phyloP scores from a whole-genome alignment of 257 asterid genomes.

The Solanum peruvianum region DNA sequence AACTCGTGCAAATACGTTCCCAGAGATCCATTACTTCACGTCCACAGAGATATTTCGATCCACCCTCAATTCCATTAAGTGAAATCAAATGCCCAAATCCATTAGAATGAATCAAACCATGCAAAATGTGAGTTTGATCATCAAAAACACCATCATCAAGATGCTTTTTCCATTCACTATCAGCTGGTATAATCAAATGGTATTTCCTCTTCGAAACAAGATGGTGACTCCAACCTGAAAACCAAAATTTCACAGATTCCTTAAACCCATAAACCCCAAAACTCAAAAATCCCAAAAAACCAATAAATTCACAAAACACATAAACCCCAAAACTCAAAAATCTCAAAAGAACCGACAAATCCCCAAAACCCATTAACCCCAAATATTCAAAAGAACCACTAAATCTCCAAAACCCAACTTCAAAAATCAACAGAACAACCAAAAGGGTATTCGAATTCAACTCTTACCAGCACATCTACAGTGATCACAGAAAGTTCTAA shows the following conservation, averaged over 20 bases:
- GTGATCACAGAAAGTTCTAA: conserved; percentile 53
- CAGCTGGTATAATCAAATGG: conserved; percentile 70
- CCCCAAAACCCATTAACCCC: not conserved
- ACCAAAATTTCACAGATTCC: not conserved
- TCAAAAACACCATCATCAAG: conserved; percentile 45
- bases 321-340: not conserved
- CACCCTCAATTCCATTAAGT: conserved; percentile 82
- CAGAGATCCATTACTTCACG: conserved; percentile 77
- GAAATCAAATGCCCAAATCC: conserved; percentile 82
- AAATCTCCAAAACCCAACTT: not conserved
- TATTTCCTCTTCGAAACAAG: conserved; percentile 75
- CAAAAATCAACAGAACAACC: not conserved
- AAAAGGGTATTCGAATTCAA: not conserved
- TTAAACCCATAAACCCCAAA: not conserved
- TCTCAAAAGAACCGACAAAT: not conserved
- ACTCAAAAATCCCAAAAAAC: not conserved
- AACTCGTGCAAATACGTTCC: conserved; percentile 71
- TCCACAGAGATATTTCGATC: conserved; percentile 53
- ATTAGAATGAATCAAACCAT: conserved; percentile 80
- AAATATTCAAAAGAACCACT: not conserved
- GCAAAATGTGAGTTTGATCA: conserved; percentile 56
- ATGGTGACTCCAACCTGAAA: conserved; percentile 85
- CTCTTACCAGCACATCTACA: conserved; percentile 61
- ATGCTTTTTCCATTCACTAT: conserved; percentile 61
- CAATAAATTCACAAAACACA: not conserved